Evolutionary conservation across 1,284 basidiomycete species (phyloP).

Genomic region (Mycosarcoma maydis): DNA sequence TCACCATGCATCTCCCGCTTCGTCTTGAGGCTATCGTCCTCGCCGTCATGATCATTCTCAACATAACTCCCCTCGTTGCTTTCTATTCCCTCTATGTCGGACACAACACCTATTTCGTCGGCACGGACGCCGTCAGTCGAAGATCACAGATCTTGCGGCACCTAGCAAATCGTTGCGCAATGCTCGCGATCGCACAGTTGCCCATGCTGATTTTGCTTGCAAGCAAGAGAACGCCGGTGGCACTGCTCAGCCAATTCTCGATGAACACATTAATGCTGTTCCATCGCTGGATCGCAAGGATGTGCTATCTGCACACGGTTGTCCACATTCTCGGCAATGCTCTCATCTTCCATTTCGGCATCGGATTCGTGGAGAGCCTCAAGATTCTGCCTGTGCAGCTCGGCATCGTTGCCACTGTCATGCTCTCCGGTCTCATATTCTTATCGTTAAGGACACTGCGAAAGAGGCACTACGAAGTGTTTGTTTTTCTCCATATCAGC

Average conservation of each 20-base stretch:
- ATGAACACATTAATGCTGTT: slow-evolving; percentile 64
- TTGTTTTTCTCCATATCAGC: slow-evolving; percentile 60
- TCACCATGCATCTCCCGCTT: slow-evolving; percentile 40
- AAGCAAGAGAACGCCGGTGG: slow-evolving; percentile 62
- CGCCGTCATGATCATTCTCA: slow-evolving; percentile 21
- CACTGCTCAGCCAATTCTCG: slow-evolving; percentile 51
- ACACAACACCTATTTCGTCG: slow-evolving; percentile 24
- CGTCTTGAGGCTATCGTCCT: slow-evolving; percentile 36
- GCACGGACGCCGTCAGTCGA: slow-evolving; percentile 19
- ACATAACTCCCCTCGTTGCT: slow-evolving; percentile 35
- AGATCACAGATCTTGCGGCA: slow-evolving; percentile 34
- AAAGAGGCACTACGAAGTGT: slow-evolving; percentile 39
- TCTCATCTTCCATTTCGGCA: slow-evolving; percentile 9
- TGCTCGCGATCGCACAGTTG: slow-evolving; percentile 53
- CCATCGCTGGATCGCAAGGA: slow-evolving; percentile 65
- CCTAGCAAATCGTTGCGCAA: slow-evolving; percentile 58
- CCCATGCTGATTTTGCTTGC: slow-evolving; percentile 65
- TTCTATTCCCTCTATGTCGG: slow-evolving; percentile 30
- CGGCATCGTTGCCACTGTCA: slow-evolving; percentile 48
- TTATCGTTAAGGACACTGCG: slow-evolving; percentile 34
- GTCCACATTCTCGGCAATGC: slow-evolving; percentile 53
- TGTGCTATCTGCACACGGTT: slow-evolving; percentile 51
- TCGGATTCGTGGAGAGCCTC: slow-evolving; percentile 42
- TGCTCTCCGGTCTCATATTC: slow-evolving; percentile 42
- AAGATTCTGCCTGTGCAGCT: no score